Conservation (phyloP, 306 rosid genomes). For the Vigna hirtella region DNA sequence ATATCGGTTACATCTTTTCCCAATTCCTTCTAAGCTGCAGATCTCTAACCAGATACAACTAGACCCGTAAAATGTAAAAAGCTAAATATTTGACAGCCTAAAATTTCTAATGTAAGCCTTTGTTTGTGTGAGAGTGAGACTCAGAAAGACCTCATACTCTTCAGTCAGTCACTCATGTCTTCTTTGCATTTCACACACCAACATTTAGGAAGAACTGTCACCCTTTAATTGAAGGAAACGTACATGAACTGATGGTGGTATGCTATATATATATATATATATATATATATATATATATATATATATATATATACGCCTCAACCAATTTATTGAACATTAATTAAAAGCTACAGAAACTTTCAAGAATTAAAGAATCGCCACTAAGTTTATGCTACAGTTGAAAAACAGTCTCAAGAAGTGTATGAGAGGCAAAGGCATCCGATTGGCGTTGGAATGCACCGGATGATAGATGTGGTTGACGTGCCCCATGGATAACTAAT, state of each 20-base stretch:
- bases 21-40: slow-evolving; percentile 26
- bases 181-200: slow-evolving; percentile 26
- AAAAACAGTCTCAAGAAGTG: slow-evolving; percentile 14
- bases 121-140: not conserved
- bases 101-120: slow-evolving; percentile 5
- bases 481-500: not conserved
- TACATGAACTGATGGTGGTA: not conserved
- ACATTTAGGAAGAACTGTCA: not conserved
- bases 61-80: not conserved
- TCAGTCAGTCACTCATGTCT: not conserved
- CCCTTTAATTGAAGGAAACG: slow-evolving; percentile 2
- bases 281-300: no score
- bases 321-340: no score
- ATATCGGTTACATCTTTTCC: slow-evolving; percentile 12
- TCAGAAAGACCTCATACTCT: slow-evolving; percentile 3
- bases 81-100: slow-evolving; percentile 23
- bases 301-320: no score
- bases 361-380: not conserved
- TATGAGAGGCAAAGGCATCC: not conserved
- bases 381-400: not conserved
- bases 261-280: no score
- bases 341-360: no score
- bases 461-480: no score
- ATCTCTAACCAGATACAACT: slow-evolving; percentile 7
- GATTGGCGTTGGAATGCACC: not conserved